Conservation (phyloP, 2,329 filamentous ascomycete species). For the Furcasterigmium sp. region DNA sequence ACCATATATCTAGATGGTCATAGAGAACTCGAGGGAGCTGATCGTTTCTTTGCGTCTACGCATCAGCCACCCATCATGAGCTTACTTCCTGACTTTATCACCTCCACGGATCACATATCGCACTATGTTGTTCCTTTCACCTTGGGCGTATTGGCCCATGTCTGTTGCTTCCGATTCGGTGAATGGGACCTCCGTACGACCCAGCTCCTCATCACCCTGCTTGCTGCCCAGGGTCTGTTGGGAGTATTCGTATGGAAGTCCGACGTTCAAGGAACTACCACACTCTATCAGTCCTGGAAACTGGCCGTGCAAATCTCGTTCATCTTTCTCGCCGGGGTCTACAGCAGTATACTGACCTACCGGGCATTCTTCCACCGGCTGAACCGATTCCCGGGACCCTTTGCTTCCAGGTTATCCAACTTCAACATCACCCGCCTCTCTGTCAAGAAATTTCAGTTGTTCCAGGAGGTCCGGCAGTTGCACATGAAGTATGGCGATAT, state of each 20-base stretch:
- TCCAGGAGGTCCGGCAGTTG: slow-evolving; percentile 18
- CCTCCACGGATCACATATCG: not conserved
- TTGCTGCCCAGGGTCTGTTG: slow-evolving; percentile 3
- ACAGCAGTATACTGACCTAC: slow-evolving; percentile 15
- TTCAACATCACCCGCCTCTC: slow-evolving; percentile 13
- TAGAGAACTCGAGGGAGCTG: no score
- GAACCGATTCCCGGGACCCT: slow-evolving; percentile 20
- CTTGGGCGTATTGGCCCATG: slow-evolving; percentile 10
- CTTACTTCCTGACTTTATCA: no score
- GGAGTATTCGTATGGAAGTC: slow-evolving; percentile 1
- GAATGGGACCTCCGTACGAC: slow-evolving; percentile 18
- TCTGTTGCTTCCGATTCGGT: slow-evolving; percentile 15
- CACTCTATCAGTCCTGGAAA: slow-evolving; percentile 1
- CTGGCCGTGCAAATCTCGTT: not conserved
- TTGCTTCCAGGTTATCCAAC: slow-evolving; percentile 18
- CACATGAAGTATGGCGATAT: slow-evolving; percentile 23
- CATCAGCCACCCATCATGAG: no score
- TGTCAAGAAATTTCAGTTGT: slow-evolving; percentile 16
- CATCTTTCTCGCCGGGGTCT: slow-evolving; percentile 8
- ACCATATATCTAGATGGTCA: no score
- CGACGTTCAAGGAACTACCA: not conserved
- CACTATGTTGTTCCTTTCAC: slow-evolving; percentile 4
- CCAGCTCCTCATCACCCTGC: slow-evolving; percentile 7
- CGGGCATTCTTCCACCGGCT: slow-evolving; percentile 18
- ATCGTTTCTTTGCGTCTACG: no score